Evolutionary conservation across 768 basidiomycete species (phyloP).

Genomic region (Xerocomellus dryophilus): DNA sequence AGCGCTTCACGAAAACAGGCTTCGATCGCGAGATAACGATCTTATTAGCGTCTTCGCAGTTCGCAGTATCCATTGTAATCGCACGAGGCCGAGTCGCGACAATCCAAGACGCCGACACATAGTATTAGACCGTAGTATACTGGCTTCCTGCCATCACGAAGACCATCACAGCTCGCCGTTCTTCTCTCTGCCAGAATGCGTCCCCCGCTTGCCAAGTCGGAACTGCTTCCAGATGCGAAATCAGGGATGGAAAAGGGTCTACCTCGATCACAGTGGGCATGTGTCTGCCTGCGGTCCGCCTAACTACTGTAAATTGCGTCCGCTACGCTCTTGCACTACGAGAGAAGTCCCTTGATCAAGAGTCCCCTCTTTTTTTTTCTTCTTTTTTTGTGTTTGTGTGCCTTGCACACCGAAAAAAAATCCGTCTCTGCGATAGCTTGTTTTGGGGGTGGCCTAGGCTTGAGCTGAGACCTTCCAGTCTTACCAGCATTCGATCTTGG

Average conservation of each 20-base stretch:
- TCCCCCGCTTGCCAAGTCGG: constrained; percentile 16
- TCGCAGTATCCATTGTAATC: constrained; percentile 9
- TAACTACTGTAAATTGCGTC: constrained; percentile 24
- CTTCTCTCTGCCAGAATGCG: constrained; percentile 12
- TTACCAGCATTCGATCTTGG: constrained; percentile 1
- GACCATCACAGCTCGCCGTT: constrained; percentile 15
- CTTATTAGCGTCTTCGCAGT: constrained; percentile 1
- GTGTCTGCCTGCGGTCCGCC: constrained; percentile 32
- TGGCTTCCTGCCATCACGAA: constrained; percentile 20
- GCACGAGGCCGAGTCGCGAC: constrained; percentile 17
- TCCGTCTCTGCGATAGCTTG: not conserved
- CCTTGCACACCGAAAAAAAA: constrained; percentile 19
- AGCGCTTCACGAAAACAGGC: constrained; percentile 15
- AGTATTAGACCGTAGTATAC: not conserved
- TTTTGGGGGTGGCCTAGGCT: constrained; percentile 10
- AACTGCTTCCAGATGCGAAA: constrained; percentile 16
- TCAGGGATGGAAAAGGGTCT: constrained; percentile 26
- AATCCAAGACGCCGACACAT: constrained; percentile 23
- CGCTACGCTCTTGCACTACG: constrained; percentile 21
- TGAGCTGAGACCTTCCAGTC: not conserved
- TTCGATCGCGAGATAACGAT: constrained; percentile 34
- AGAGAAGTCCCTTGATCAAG: constrained; percentile 15
- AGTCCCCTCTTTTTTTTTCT: constrained; percentile 15
- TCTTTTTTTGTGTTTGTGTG: constrained; percentile 6
- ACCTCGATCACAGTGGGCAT: constrained; percentile 17